Conservation (phyloP, 1,284 basidiomycete species). For the Ceratobasidium sp. region DNA sequence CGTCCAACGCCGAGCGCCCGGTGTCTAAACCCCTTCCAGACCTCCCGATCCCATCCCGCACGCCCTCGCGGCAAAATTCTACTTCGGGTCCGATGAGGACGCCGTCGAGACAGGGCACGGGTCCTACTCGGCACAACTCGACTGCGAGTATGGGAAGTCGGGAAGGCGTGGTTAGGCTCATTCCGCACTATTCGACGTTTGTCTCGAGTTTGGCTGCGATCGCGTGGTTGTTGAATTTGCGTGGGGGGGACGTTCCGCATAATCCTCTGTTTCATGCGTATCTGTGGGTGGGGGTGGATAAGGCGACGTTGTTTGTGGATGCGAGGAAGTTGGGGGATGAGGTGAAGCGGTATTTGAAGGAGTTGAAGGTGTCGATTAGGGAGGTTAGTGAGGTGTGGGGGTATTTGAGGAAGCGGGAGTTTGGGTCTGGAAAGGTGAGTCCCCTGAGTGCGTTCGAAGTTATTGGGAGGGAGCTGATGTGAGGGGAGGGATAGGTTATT, state of each 20-base stretch:
- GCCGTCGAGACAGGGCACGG: background rate
- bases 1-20: too few relatives aligned
- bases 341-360: conserved; percentile 69
- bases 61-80: conserved; percentile 11
- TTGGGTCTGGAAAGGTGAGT: conserved; percentile 79
- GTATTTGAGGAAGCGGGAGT: conserved; percentile 78
- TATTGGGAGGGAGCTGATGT: background rate
- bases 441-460: conserved; percentile 20
- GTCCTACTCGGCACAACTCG: conserved; percentile 2
- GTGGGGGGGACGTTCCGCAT: conserved; percentile 88
- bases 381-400: conserved; percentile 87
- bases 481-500: conserved; percentile 65
- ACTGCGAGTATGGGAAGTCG: background rate
- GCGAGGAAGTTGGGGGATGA: conserved; percentile 69
- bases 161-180: too few relatives aligned
- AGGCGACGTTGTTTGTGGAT: conserved; percentile 78
- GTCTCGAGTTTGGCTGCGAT: conserved; percentile 49
- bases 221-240: conserved; percentile 86
- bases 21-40: too few relatives aligned
- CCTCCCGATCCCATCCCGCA: background rate
- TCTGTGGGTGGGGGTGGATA: conserved; percentile 75
- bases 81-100: background rate
- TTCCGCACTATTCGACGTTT: conserved; percentile 36
- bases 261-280: conserved; percentile 92
- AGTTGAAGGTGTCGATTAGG: conserved; percentile 69